phyloP scores from a whole-genome alignment of 768 basidiomycete genomes.

The Kondoa subrosea region DNA sequence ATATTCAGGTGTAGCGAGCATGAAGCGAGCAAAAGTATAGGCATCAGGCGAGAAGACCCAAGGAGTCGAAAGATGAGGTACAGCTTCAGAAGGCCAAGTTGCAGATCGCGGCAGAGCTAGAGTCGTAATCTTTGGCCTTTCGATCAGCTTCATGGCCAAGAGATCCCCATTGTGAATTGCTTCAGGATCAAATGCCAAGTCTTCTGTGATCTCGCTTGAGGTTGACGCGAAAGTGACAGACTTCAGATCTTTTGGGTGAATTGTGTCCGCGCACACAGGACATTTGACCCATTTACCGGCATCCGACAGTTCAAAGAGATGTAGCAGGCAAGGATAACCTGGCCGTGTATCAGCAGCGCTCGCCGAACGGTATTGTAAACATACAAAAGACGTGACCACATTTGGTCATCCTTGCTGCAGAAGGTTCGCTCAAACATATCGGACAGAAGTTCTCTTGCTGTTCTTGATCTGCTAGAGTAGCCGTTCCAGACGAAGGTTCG shows the following conservation, averaged over 20 bases:
- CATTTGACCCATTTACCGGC: constrained; percentile 64
- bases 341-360: background rate
- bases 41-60: constrained; percentile 94
- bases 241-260: constrained; percentile 79
- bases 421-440: constrained; percentile 81
- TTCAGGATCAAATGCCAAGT: background rate
- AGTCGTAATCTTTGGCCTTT: constrained; percentile 84
- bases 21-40: constrained; percentile 71
- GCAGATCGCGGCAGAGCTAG: constrained; percentile 76
- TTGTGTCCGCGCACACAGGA: constrained; percentile 88
- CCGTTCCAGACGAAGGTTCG: background rate
- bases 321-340: constrained; percentile 22
- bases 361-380: background rate
- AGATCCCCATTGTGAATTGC: constrained; percentile 20
- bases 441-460: constrained; percentile 63
- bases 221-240: constrained; percentile 62
- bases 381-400: constrained; percentile 96
- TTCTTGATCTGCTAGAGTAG: constrained; percentile 36
- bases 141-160: constrained; percentile 73
- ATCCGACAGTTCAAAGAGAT: constrained; percentile 27
- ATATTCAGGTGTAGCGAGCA: constrained; percentile 82
- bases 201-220: constrained; percentile 21
- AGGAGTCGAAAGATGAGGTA: constrained; percentile 80
- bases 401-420: constrained; percentile 70
- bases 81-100: constrained; percentile 85